Evolutionary conservation across 2,329 filamentous ascomycete genomes (phyloP).

Genomic region (Aspergillus phoenicis): DNA sequence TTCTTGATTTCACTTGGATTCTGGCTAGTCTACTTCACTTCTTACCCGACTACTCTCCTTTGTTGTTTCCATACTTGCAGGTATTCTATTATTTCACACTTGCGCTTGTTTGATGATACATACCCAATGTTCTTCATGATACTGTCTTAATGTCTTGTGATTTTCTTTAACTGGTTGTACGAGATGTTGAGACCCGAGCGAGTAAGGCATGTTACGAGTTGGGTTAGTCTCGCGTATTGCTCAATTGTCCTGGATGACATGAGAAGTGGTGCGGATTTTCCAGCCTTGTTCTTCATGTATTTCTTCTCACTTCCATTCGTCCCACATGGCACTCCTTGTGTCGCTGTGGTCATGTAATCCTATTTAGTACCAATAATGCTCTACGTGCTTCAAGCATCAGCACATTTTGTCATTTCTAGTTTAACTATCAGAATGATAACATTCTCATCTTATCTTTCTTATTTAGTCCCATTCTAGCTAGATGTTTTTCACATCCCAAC

Average conservation of each 20-base stretch:
- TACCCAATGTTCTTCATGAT: conserved; percentile 22
- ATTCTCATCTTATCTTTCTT: no score
- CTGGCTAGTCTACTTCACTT: conserved; percentile 3
- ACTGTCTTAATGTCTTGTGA: conserved; percentile 11
- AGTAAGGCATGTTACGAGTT: neutral
- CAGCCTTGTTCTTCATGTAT: neutral
- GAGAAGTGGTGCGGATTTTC: neutral
- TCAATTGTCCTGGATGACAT: conserved; percentile 1
- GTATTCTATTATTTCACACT: conserved; percentile 3
- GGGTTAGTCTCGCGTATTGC: neutral
- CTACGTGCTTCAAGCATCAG: no score
- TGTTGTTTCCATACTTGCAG: neutral
- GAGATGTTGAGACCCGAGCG: neutral
- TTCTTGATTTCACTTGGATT: neutral
- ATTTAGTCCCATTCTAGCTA: no score
- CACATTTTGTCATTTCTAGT: no score
- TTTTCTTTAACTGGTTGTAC: neutral
- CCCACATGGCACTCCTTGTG: neutral
- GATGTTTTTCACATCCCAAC: no score
- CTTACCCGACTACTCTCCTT: neutral
- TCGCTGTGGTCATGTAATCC: neutral
- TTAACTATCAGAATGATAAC: no score
- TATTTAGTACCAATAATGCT: neutral
- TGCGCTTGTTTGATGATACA: conserved; percentile 19
- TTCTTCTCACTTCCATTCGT: neutral